Base-by-base conservation (phyloP, 176 grass and related monocot species). In the Oryza brachyantha region DNA sequence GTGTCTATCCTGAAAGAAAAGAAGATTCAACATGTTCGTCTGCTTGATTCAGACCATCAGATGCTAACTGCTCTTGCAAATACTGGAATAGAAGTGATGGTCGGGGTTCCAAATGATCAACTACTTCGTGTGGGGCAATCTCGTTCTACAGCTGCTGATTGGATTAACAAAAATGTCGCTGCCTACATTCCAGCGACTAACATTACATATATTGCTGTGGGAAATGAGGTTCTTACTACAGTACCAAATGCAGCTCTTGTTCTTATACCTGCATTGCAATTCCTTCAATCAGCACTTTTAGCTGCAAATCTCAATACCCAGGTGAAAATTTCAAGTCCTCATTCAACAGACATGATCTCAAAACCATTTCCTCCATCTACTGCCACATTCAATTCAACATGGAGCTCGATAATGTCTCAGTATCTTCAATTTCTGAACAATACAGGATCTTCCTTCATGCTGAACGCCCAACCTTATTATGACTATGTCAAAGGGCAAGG, bases 381-480 rank as follows among this genome's bases (percentile, higher is more conserved):
- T 26, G 96, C 96, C 8, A 88, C 83, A 72, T 99, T 99, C 85
- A 99, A 99, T 78, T 95, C 90, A 3, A 93, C 92, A 10, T 99
- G 92, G 92, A 99, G 75, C 81, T 84, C 85, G 17, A 63, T 93
- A 79, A 95, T 95, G 88, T 64, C 43, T 76, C 90, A 86, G 55
- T 86, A 99, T 80, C 88, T 99, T 38, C 83, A 93, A 57, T 95
- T 99, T 83, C 75, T 99, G 78, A 99, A 95, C 66, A 86, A 65
- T 62, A 89, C 83, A 58, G 88, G 78, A 45, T 93, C 96, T 70
- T 76, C 88, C 26, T 99, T 99, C 79, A 99, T 99, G 96, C 66
- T 99, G 75, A 95, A 99, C 81, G 96, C 92, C 3, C 96, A 99
- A 59, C 92, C 96, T 1, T 99, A 99, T 73, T 99, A 95, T 83